Evolutionary conservation across 176 grass and related monocot species (phyloP).

Genomic region (Zizania latifolia): DNA sequence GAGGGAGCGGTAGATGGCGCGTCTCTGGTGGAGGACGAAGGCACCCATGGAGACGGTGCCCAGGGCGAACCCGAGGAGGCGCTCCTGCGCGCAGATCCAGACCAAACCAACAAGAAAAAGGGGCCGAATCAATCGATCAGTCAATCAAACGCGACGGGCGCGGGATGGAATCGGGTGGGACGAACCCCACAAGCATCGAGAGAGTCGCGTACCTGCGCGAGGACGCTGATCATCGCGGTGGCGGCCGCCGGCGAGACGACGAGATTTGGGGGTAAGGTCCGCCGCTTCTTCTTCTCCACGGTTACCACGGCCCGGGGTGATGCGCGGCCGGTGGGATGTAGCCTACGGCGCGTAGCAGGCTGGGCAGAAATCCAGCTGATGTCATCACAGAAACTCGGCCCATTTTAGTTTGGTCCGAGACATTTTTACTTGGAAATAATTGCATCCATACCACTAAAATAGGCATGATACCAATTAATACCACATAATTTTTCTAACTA

Average conservation of each 20-base stretch:
- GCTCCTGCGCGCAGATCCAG: conserved; percentile 46
- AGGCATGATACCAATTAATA: too few species aligned
- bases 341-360: too few species aligned
- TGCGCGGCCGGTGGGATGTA: too few species aligned
- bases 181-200: background rate
- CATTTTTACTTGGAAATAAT: too few species aligned
- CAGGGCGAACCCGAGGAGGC: conserved; percentile 50
- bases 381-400: background rate
- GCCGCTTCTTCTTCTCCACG: background rate
- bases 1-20: conserved; percentile 39
- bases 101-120: too few species aligned
- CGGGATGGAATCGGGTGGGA: background rate
- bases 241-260: conserved; percentile 14
- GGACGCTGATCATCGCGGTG: conserved; percentile 61
- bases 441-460: too few species aligned
- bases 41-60: conserved; percentile 43
- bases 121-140: conserved; percentile 8
- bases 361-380: background rate
- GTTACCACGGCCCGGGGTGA: background rate
- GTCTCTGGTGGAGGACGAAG: conserved; percentile 47
- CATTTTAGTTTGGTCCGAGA: too few species aligned
- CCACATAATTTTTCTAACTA: too few species aligned
- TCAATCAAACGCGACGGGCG: background rate
- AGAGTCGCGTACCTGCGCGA: conserved; percentile 41
- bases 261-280: background rate